Evolutionary conservation across 2,329 filamentous ascomycete genomes (phyloP).

Genomic region (Ophiostoma piceae): DNA sequence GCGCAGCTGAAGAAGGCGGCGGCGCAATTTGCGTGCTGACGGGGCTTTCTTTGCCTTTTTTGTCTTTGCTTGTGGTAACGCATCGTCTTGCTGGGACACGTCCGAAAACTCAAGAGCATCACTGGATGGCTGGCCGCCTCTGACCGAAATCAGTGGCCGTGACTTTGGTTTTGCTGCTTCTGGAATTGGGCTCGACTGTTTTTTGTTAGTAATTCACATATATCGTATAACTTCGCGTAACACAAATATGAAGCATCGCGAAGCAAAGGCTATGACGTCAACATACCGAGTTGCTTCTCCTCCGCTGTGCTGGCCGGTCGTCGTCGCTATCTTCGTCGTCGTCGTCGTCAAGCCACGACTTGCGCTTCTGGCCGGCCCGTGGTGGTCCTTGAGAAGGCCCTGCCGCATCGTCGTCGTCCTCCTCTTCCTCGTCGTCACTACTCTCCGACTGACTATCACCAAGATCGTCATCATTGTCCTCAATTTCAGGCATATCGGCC

Average conservation of each 20-base stretch:
- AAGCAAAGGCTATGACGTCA: conserved; percentile 23
- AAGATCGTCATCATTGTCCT: conserved; percentile 55
- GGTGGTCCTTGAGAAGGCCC: not conserved
- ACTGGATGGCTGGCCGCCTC: conserved; percentile 44
- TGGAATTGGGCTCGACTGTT: conserved; percentile 60
- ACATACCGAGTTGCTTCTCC: conserved; percentile 81
- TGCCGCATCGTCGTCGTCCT: conserved; percentile 39
- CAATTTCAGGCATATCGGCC: conserved; percentile 83
- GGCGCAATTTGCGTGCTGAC: conserved; percentile 66
- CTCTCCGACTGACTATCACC: conserved; percentile 71
- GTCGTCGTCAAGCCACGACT: conserved; percentile 68
- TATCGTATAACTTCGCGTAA: not conserved
- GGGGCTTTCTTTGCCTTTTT: conserved; percentile 40
- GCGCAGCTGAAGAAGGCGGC: conserved; percentile 68
- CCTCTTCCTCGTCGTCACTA: conserved; percentile 51
- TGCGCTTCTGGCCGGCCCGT: conserved; percentile 48
- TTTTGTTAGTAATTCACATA: not conserved
- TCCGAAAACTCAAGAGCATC: conserved; percentile 51
- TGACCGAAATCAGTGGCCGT: conserved; percentile 54
- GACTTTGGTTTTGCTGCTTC: conserved; percentile 59
- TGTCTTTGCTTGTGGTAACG: conserved; percentile 38
- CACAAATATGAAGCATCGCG: conserved; percentile 23
- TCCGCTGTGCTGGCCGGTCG: conserved; percentile 69
- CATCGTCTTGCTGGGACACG: conserved; percentile 45
- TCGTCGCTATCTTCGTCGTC: conserved; percentile 69